Percentiles rank a stretch among this genome's conserved stretches.
Conservation (phyloP, 768 basidiomycete genomes). For the Kwoniella heveanensis region DNA sequence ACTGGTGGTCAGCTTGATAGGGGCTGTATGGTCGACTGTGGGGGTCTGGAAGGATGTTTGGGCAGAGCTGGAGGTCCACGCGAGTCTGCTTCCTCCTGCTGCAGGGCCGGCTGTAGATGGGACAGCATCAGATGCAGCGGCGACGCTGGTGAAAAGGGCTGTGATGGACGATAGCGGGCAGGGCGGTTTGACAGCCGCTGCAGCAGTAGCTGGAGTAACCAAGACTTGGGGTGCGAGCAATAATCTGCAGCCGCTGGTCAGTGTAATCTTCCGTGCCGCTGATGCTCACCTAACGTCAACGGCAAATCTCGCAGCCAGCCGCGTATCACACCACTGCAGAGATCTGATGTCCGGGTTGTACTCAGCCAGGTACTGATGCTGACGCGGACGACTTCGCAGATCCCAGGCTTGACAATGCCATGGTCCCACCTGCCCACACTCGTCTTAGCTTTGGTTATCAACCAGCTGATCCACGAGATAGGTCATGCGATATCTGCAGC, state of each 20-base stretch:
- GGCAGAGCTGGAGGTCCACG: conserved; percentile 37
- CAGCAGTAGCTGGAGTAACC: not conserved
- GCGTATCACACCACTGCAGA: too few relatives aligned
- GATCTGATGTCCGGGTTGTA: too few relatives aligned
- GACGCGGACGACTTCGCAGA: conserved; percentile 58
- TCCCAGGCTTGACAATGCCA: conserved; percentile 81
- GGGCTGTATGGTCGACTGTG: conserved; percentile 26
- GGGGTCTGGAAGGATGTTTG: conserved; percentile 44
- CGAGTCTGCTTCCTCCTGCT: not conserved
- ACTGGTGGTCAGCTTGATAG: conserved; percentile 10
- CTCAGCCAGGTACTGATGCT: too few relatives aligned
- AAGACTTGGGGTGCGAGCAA: conserved; percentile 18
- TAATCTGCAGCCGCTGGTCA: conserved; percentile 43
- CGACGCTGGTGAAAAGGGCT: conserved; percentile 10
- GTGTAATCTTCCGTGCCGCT: too few relatives aligned
- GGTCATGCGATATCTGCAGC: conserved; percentile 79
- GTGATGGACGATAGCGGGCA: not conserved
- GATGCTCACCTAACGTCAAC: too few relatives aligned
- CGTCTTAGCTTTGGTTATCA: conserved; percentile 64
- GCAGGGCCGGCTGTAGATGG: not conserved
- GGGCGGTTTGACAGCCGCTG: not conserved
- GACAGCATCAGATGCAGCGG: not conserved
- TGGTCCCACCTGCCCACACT: conserved; percentile 70
- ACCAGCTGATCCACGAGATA: conserved; percentile 75
- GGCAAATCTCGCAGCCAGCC: too few relatives aligned